Evolutionary conservation across 2,329 filamentous ascomycete species (phyloP), one percentile per base, ranked within the genome.

Genomic region (Seiridium unicorne): DNA sequence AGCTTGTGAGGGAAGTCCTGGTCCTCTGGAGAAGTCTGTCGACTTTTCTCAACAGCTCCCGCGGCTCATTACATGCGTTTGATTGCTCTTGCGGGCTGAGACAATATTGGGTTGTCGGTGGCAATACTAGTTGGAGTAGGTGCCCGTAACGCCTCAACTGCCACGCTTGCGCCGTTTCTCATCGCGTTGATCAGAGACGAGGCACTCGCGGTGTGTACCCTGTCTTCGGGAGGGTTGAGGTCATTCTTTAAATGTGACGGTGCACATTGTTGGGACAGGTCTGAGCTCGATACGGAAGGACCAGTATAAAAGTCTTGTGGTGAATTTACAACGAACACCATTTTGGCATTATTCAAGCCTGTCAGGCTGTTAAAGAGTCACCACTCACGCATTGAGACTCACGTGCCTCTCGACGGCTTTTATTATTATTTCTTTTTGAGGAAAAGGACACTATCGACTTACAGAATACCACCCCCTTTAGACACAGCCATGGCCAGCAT

Each of bases 401-500:
- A 26, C 18, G 18, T 26, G 18, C 18, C 18, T 26, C 18, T 26
- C 18, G 18, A 26, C 18, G 18, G 18, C 18, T 26, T 26, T 26
- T 26, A 26, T 26, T 26, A 26, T 26, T 26, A 26, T 26, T 26
- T 26, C 18, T 26, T 26, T 26, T 26, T 26, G 18, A 26, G 18
- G 18, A 46, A 46, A 46, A 10, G 8, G 4, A 3, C 13, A 32
- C 9, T 26, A 5, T 49, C 47, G 26, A 11, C 26, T 32, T 35
- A 31, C 26, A 49, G 7, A 49, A 55, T 2, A 32, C n/a, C 47
- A 6, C 38, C 51, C 63, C 49, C 13, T 26, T 10, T 3, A 48
- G 9, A 10, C n/a, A 38, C 7, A 46, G 26, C 42, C 3, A 73
- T 73, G 70, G 59, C 68, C 42, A 68, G 65, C 57, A 70, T 73